Conservation (phyloP, 306 rosid genomes). For the Delonix regia region DNA sequence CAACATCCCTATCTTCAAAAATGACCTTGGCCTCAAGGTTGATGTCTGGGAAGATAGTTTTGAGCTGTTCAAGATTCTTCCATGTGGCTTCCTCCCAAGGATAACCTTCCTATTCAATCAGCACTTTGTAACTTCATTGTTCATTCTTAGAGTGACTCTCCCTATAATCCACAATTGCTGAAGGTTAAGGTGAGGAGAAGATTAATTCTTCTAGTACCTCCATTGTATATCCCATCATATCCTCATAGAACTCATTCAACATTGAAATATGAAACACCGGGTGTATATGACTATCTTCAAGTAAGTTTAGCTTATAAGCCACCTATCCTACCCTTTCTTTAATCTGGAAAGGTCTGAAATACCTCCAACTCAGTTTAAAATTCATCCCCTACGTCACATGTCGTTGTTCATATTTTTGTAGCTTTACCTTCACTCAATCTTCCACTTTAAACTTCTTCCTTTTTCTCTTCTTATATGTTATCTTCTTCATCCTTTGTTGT, state of each 20-base stretch:
- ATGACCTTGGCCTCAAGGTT: background rate
- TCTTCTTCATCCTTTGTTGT: too few species aligned
- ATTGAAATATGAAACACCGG: background rate
- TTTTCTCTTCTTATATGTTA: too few species aligned
- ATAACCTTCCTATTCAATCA: background rate
- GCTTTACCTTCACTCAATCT: too few species aligned
- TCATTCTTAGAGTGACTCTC: too few species aligned
- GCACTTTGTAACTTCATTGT: background rate
- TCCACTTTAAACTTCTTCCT: too few species aligned
- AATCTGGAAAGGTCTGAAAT: background rate
- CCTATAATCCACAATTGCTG: background rate
- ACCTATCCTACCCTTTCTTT: background rate
- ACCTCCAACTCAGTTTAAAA: too few species aligned
- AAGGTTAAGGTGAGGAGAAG: too few species aligned
- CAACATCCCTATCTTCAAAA: background rate
- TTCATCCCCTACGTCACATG: too few species aligned
- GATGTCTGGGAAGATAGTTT: background rate
- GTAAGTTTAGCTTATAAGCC: background rate
- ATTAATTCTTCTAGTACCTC: too few species aligned
- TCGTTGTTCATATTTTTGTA: too few species aligned
- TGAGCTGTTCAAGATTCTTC: background rate
- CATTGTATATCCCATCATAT: too few species aligned
- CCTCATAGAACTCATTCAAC: too few species aligned
- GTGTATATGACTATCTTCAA: background rate
- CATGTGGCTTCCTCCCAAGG: background rate